A percentile compares a stretch with the other conserved stretches of the same genome.
Conservation (phyloP, 1,139 yeast species). For the Pichia sorboxylosa region DNA sequence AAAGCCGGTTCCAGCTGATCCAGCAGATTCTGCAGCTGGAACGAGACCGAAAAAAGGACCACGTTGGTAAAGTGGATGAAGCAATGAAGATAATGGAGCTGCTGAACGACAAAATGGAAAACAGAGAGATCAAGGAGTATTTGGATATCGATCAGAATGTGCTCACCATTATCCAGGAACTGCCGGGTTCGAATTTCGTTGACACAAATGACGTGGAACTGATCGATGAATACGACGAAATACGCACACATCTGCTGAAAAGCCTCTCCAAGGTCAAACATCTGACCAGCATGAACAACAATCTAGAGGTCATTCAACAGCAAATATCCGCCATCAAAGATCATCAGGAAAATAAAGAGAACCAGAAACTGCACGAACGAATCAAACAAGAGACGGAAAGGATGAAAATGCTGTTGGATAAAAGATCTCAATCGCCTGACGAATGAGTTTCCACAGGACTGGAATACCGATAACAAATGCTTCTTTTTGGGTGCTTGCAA, state of each 20-base stretch:
- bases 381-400: no score
- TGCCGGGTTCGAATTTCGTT: conserved; percentile 18
- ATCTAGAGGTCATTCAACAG: background rate
- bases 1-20: conserved; percentile 17
- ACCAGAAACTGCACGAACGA: no score
- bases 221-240: conserved; percentile 13
- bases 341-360: no score
- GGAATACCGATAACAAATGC: no score
- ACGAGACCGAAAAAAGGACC: conserved; percentile 7
- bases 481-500: no score
- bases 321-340: no score
- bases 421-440: no score
- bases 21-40: conserved; percentile 20
- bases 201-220: conserved; percentile 13
- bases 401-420: no score
- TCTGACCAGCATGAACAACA: conserved; percentile 9
- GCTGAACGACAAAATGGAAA: background rate
- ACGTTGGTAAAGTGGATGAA: conserved; percentile 3
- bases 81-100: background rate
- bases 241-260: conserved; percentile 9
- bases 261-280: conserved; percentile 11
- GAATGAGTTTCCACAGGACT: no score
- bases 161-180: conserved; percentile 11
- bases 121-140: conserved; percentile 9
- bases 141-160: conserved; percentile 12